Conservation (phyloP, 129 eudicot species). For the Chrysanthemum lavandulifolium region DNA sequence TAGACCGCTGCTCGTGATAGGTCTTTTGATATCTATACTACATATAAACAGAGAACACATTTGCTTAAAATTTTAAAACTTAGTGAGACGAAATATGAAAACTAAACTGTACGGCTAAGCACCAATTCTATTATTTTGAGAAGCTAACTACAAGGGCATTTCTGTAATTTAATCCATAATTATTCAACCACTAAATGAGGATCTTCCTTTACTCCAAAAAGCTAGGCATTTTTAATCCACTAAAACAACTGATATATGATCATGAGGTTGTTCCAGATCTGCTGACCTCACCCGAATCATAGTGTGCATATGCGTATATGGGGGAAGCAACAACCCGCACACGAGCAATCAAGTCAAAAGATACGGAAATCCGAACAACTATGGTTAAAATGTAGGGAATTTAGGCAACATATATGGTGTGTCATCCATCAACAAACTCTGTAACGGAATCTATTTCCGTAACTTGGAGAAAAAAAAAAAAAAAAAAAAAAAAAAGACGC, state of each 20-base stretch:
- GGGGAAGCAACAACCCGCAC: conserved; percentile 19
- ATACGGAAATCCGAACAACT: neutral
- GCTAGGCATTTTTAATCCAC: neutral
- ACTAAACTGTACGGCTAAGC: too few species aligned
- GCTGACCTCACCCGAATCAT: conserved; percentile 18
- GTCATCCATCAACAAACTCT: conserved; percentile 27
- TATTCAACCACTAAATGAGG: neutral
- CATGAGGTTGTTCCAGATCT: conserved; percentile 3
- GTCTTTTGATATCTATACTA: too few species aligned
- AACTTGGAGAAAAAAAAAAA: neutral
- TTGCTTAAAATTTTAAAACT: too few species aligned
- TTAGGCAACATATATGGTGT: conserved; percentile 3
- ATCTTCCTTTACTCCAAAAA: neutral
- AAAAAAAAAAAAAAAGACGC: neutral
- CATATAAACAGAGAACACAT: too few species aligned
- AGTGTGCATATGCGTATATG: neutral
- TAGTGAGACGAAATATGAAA: too few species aligned
- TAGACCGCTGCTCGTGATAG: neutral
- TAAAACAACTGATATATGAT: neutral
- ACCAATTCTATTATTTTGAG: too few species aligned
- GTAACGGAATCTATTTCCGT: conserved; percentile 9
- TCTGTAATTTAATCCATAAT: neutral
- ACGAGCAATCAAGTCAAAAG: neutral
- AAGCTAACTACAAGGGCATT: too few species aligned
- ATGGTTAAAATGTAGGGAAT: neutral